phyloP scores from a whole-genome alignment of 2,329 filamentous ascomycete genomes.

The Neonectria sp. region DNA sequence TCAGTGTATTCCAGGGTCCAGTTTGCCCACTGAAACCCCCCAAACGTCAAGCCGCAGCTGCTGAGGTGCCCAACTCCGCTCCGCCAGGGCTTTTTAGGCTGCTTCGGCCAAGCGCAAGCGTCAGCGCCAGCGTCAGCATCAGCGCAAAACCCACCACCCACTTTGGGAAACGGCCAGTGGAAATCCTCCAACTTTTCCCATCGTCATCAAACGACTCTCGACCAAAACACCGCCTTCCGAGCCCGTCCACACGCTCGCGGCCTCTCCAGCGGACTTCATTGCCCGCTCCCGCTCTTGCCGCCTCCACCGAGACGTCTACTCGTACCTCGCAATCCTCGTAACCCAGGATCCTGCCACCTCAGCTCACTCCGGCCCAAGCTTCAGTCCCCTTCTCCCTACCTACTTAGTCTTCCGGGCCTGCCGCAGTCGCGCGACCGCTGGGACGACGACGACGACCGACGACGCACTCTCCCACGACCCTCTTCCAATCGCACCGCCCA shows the following conservation, averaged over 20 bases:
- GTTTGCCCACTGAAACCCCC: slow-evolving; percentile 34
- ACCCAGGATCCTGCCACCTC: slow-evolving; percentile 3
- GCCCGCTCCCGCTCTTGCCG: slow-evolving; percentile 12
- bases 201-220: slow-evolving; percentile 36
- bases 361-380: slow-evolving; percentile 17
- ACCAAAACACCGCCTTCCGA: slow-evolving; percentile 29
- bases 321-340: background rate
- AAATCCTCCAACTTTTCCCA: slow-evolving; percentile 42
- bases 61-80: slow-evolving; percentile 30
- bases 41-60: slow-evolving; percentile 46
- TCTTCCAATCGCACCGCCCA: background rate
- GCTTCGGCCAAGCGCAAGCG: slow-evolving; percentile 37
- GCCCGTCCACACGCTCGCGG: slow-evolving; percentile 11
- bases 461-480: slow-evolving; percentile 7
- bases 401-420: slow-evolving; percentile 26
- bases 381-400: slow-evolving; percentile 4
- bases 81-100: slow-evolving; percentile 38
- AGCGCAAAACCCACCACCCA: slow-evolving; percentile 38
- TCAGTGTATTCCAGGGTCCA: slow-evolving; percentile 17
- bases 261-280: slow-evolving; percentile 15
- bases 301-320: background rate
- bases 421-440: slow-evolving; percentile 26
- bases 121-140: slow-evolving; percentile 40
- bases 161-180: slow-evolving; percentile 43
- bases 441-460: slow-evolving; percentile 4